These are phyloP conservation scores for Parachaetomium inaequale DNA, from an alignment of 495 filamentous ascomycete species.

Conservation along the genomic window DNA sequence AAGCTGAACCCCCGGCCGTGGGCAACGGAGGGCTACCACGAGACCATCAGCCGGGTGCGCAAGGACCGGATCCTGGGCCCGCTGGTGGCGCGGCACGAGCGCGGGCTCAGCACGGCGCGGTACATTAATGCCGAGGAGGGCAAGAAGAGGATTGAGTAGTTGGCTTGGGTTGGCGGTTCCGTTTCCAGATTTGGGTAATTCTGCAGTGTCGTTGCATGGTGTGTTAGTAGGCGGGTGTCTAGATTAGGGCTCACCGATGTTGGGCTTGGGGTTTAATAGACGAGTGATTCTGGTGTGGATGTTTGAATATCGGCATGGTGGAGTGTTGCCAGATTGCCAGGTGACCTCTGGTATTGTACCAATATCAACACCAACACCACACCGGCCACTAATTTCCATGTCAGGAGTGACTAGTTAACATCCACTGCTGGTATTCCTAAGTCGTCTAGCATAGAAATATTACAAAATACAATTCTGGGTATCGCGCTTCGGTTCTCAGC, in stretches of 20 bases:
- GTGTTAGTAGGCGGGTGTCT: not conserved
- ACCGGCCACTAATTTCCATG: not conserved
- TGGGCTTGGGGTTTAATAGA: not conserved
- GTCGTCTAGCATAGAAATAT: not conserved
- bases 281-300: not conserved
- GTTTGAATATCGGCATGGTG: not conserved
- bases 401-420: not conserved
- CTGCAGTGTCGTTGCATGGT: not conserved
- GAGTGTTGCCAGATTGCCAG: not conserved
- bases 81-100: conserved; percentile 68
- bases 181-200: not conserved
- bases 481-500: not conserved
- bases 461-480: conserved; percentile 8
- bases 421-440: not conserved
- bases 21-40: conserved; percentile 83
- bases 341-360: too few species aligned
- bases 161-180: not conserved
- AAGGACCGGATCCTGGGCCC: conserved; percentile 73
- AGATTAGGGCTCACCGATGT: not conserved
- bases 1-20: conserved; percentile 83
- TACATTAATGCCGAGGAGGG: conserved; percentile 86
- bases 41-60: conserved; percentile 70
- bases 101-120: conserved; percentile 71
- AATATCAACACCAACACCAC: not conserved
- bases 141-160: conserved; percentile 88